phyloP scores from a whole-genome alignment of 352 stramenopile species.

The Globisporangium sylvaticum region DNA sequence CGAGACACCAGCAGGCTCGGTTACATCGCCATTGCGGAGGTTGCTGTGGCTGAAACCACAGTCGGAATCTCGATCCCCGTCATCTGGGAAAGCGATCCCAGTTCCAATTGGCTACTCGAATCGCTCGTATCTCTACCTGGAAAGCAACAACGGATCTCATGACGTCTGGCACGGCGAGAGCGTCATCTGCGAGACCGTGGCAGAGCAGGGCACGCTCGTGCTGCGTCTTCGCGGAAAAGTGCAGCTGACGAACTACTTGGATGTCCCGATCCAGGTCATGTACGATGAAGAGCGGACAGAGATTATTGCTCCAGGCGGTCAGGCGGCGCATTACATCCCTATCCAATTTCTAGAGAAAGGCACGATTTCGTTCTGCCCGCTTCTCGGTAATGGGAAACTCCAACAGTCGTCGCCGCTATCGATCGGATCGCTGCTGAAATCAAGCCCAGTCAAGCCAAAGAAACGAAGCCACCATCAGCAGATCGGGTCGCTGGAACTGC shows the following conservation, averaged over 20 bases:
- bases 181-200: conserved; percentile 84
- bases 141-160: conserved; percentile 53
- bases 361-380: conserved; percentile 67
- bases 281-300: conserved; percentile 67
- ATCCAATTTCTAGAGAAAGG: conserved; percentile 76
- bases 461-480: conserved; percentile 34
- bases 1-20: conserved; percentile 75
- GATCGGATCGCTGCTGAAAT: conserved; percentile 54
- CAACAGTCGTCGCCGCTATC: conserved; percentile 53
- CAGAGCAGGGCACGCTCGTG: conserved; percentile 80
- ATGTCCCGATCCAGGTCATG: conserved; percentile 65
- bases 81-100: conserved; percentile 63
- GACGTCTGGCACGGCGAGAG: conserved; percentile 74
- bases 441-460: conserved; percentile 23
- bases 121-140: conserved; percentile 78
- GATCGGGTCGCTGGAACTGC: conserved; percentile 53
- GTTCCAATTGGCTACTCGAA: conserved; percentile 88
- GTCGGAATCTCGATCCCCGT: conserved; percentile 35
- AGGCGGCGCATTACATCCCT: conserved; percentile 63
- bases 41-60: conserved; percentile 77
- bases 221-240: conserved; percentile 76
- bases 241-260: conserved; percentile 72
- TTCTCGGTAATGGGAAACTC: conserved; percentile 53
- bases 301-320: conserved; percentile 42
- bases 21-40: conserved; percentile 68